A percentile compares a stretch with the other conserved stretches of the same genome.
phyloP scores from a whole-genome alignment of 192 early-diverging fungal genomes.

The Coemansia sp. region DNA sequence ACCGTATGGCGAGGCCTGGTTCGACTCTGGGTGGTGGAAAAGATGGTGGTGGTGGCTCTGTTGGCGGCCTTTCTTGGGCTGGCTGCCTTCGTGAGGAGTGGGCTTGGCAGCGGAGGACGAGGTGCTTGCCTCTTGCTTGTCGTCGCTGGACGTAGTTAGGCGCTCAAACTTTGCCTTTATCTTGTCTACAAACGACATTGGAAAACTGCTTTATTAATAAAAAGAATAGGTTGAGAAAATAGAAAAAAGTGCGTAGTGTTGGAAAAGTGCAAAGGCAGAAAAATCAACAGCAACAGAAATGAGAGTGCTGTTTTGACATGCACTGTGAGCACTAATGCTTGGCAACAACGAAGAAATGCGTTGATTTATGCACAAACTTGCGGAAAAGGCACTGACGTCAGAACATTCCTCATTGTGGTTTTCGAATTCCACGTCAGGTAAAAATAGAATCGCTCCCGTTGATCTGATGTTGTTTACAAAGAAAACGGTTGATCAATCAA shows the following conservation, averaged over 20 bases:
- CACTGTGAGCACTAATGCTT: no score
- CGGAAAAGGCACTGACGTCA: not conserved
- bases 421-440: no score
- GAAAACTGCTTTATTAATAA: not conserved
- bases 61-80: constrained; percentile 2
- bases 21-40: not conserved
- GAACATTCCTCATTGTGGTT: no score
- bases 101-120: constrained; percentile 1
- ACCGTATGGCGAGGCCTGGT: constrained; percentile 2
- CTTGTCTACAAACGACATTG: constrained; percentile 35
- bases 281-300: no score
- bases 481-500: no score
- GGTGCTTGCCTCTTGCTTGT: not conserved
- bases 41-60: constrained; percentile 2
- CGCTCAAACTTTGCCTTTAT: constrained; percentile 47
- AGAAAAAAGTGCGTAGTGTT: no score
- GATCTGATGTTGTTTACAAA: no score
- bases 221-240: not conserved
- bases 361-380: not conserved
- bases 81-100: not conserved
- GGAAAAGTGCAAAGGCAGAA: no score
- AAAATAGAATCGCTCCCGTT: no score
- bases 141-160: constrained; percentile 17
- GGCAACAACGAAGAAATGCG: not conserved
- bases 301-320: not conserved